Base-by-base conservation (phyloP, 345 rosid species). In the Excoecaria agallocha region DNA sequence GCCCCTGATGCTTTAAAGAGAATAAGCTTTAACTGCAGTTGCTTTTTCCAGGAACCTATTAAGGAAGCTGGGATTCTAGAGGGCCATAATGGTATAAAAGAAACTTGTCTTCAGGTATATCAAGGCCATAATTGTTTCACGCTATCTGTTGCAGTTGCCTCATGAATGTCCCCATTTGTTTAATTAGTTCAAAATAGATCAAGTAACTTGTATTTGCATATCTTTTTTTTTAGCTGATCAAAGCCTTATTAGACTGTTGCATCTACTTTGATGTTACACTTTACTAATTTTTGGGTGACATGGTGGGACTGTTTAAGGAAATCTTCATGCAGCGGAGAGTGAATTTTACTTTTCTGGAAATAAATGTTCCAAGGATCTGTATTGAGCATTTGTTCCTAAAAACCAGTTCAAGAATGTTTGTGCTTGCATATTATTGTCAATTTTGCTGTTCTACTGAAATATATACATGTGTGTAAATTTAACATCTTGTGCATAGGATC, bases 31-130 rank as follows among this genome's bases (percentile, higher is more conserved):
- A 86, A 74, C 74, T 38, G 73, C 22, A 55, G 59, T 22, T 22
- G 45, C 78, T 15, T 77, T 63, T 69, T 69, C 35, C 80, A 94
- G 97, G 98, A 94, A 87, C 98, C 98, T 65, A 94, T 94, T 66
- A 94, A 94, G 88, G 98, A 94, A 88, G 98, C 97, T 80, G 97
- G 98, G 73, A 94, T 94, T 78, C 87, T 94, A 89, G 98, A 94
- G 84, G 98, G 98, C 75, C 98, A 97, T 74, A 94, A 94, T 86
- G 98, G 98, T 70, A 94, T 94, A 79, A 94, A 94, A 80, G 98
- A 94, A 86, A 94, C 98, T 68, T 94, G 30, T 30, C 30, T 30
- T 1, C 30, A 30, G 30, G 30, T 30, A 30, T 30, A 72, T 68
- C 62, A 15, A 22, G 51, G 24, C 24, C 46, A n/a, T n/a, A n/a